A percentile compares a stretch with the other conserved stretches of the same genome.
These are phyloP conservation scores for Boletus tylopilopsis DNA, from an alignment of 768 basidiomycete species.

Conservation along the genomic window DNA sequence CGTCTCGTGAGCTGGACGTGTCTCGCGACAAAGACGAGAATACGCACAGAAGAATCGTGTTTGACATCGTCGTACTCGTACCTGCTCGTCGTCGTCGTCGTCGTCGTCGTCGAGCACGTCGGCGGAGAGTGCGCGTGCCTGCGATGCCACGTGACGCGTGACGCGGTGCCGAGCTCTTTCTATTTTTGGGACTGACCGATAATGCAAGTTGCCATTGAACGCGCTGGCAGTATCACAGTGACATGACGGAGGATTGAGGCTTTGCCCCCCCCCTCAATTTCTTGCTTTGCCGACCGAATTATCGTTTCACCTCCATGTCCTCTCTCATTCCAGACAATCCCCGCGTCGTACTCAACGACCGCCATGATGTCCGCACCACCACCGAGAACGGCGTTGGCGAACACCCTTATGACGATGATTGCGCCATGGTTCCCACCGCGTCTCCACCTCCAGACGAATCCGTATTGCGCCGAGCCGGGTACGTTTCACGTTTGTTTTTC, in stretches of 20 bases:
- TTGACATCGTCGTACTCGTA: slow-evolving; percentile 36
- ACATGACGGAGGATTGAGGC: too few relatives aligned
- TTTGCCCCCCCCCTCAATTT: too few relatives aligned
- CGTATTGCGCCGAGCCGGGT: slow-evolving; percentile 54
- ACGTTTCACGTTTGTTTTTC: slow-evolving; percentile 22
- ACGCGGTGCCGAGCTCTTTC: slow-evolving; percentile 5
- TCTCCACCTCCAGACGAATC: slow-evolving; percentile 35
- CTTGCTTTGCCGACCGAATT: not conserved
- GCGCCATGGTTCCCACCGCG: slow-evolving; percentile 9
- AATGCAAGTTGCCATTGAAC: too few relatives aligned
- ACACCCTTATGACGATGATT: slow-evolving; percentile 9
- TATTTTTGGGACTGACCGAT: slow-evolving; percentile 1
- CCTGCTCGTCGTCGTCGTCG: slow-evolving; percentile 21
- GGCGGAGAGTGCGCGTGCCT: slow-evolving; percentile 2
- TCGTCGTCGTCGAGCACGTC: slow-evolving; percentile 19
- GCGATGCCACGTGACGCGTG: slow-evolving; percentile 14
- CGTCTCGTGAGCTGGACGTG: not conserved
- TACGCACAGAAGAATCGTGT: slow-evolving; percentile 49
- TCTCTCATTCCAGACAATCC: not conserved
- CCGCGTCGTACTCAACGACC: not conserved
- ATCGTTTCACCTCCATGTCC: slow-evolving; percentile 5
- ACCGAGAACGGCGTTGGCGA: not conserved
- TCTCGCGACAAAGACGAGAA: not conserved
- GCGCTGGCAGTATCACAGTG: not conserved
- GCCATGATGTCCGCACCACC: not conserved